Evolutionary conservation across 768 basidiomycete species (phyloP).

Genomic region (Mycena alexandri): DNA sequence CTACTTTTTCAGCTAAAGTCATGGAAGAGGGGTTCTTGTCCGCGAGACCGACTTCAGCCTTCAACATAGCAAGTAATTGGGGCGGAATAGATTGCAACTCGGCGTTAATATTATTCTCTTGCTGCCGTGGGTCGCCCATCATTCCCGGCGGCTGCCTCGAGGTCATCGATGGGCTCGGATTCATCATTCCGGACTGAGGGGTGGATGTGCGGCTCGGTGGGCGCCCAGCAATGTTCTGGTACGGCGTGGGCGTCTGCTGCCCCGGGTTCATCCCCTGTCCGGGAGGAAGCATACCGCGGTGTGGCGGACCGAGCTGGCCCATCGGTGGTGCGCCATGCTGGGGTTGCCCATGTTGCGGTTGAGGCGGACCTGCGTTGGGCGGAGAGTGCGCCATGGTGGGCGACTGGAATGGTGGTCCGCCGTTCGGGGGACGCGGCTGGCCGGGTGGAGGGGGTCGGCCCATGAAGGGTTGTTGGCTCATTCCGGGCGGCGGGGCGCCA

Average conservation of each 20-base stretch:
- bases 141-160: slow-evolving; percentile 53
- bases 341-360: slow-evolving; percentile 39
- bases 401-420: slow-evolving; percentile 66
- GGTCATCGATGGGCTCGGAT: slow-evolving; percentile 70
- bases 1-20: slow-evolving; percentile 69
- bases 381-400: slow-evolving; percentile 76
- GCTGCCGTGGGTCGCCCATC: slow-evolving; percentile 20
- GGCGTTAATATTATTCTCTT: slow-evolving; percentile 46
- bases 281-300: slow-evolving; percentile 64
- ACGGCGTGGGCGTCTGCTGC: slow-evolving; percentile 57
- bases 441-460: slow-evolving; percentile 45
- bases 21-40: slow-evolving; percentile 62
- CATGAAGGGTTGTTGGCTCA: slow-evolving; percentile 46
- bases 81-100: slow-evolving; percentile 60
- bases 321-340: slow-evolving; percentile 54
- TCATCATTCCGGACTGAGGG: slow-evolving; percentile 61
- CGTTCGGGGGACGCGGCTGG: slow-evolving; percentile 62
- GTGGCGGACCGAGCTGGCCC: slow-evolving; percentile 65
- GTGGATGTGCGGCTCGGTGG: slow-evolving; percentile 74
- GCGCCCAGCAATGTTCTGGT: slow-evolving; percentile 54
- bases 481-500: slow-evolving; percentile 36
- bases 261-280: slow-evolving; percentile 53
- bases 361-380: slow-evolving; percentile 53
- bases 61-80: slow-evolving; percentile 49
- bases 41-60: slow-evolving; percentile 55